Base-by-base conservation (phyloP, 345 rosid species). In the Ceriops zippeliana region DNA sequence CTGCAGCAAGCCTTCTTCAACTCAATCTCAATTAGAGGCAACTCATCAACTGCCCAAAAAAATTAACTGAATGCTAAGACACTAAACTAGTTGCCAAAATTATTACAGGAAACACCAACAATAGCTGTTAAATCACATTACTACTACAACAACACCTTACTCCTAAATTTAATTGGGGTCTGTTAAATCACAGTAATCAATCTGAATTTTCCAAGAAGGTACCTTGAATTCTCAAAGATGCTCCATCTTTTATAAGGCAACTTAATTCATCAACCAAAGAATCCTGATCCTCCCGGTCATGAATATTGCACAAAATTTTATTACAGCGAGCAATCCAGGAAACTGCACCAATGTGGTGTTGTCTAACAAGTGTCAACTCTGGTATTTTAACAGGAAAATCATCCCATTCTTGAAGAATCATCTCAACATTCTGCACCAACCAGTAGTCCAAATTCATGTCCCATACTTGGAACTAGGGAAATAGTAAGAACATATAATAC, bases 1-100 rank as follows among this genome's bases (percentile, higher is more conserved):
- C 97, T 81, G 82, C 98, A 93, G 72, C 76, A 70, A 66, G 97
- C 96, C 85, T 91, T 93, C 77, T 82, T 86, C 84, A 91, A 72
- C 83, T 91, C 98, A 78, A 78, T 75, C 78, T 89, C 89, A 69
- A 93, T 80, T 53, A 79, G 78, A 68, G 96, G 82, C 73, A 91
- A 73, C 61, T 83, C 86, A 72, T 89, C 87, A 68, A 89, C 98
- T 93, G 84, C 67, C 62, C 62, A 73, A 68, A 49, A 61, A 54
- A 62, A 63, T 63, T 1, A 26, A 56, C 38, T 46, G 16, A 58
- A 60, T 24, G 76, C 37, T 34, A 78, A 47, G 42, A 54, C 32
- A 65, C 19, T 13, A 42, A 54, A 63, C 63, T 42, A 52, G 58
- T 54, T 67, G 61, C 51, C 62, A 28, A 65, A 58, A 53, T 42